A percentile compares a stretch with the other conserved stretches of the same genome.
These are phyloP conservation scores for Allium sativum DNA, from an alignment of 106 monocot species.

Conservation along the genomic window DNA sequence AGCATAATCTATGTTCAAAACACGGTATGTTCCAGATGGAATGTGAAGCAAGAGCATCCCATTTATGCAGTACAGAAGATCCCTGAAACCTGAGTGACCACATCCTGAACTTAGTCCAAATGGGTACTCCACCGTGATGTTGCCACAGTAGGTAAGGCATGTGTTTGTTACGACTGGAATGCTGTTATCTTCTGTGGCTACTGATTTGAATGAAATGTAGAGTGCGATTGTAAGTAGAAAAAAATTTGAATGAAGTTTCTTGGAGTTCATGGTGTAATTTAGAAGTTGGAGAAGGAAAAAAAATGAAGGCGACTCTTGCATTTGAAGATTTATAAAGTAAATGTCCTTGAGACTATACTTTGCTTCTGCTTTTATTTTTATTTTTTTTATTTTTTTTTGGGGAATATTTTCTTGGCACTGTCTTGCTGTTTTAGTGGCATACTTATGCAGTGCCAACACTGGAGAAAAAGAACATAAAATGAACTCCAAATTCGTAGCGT, in stretches of 20 bases:
- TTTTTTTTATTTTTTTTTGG: too few species aligned
- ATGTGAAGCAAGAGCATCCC: slow-evolving; percentile 68
- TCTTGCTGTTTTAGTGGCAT: too few species aligned
- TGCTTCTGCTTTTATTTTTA: too few species aligned
- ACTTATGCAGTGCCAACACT: too few species aligned
- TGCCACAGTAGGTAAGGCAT: slow-evolving; percentile 57
- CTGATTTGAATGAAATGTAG: background rate
- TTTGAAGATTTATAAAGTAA: background rate
- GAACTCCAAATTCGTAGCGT: too few species aligned
- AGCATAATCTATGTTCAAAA: slow-evolving; percentile 79
- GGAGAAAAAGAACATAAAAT: too few species aligned
- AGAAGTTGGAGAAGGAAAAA: background rate
- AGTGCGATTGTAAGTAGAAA: background rate
- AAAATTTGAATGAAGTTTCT: background rate
- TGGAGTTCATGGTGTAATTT: background rate
- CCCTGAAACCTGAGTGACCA: slow-evolving; percentile 60
- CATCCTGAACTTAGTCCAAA: slow-evolving; percentile 52
- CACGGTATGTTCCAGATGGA: slow-evolving; percentile 71
- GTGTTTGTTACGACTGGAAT: slow-evolving; percentile 3
- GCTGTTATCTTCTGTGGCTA: slow-evolving; percentile 1
- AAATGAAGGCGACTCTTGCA: background rate
- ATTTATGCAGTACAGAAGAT: slow-evolving; percentile 83
- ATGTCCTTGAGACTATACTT: background rate
- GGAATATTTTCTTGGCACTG: too few species aligned
- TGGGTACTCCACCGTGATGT: slow-evolving; percentile 58